Percentiles rank a stretch among this genome's conserved stretches.
Evolutionary conservation across 2,329 filamentous ascomycete genomes (phyloP).

Genomic region (Apiospora koreana): DNA sequence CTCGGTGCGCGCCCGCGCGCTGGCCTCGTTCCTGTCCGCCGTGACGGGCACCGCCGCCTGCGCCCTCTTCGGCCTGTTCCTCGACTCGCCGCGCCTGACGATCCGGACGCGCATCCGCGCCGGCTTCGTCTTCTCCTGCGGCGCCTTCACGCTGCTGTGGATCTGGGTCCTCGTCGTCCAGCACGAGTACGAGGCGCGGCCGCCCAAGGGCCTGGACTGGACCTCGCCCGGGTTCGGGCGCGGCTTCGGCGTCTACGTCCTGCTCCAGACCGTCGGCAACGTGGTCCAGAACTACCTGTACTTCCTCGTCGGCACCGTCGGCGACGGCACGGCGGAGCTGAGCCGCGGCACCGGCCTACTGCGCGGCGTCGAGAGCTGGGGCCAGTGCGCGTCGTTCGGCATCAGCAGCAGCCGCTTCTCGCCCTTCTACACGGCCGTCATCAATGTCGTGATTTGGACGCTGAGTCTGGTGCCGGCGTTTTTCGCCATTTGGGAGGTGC

Average conservation of each 20-base stretch:
- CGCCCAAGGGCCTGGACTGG: constrained; percentile 31
- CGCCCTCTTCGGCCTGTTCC: constrained; percentile 26
- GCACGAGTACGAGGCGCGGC: constrained; percentile 23
- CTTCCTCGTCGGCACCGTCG: constrained; percentile 33
- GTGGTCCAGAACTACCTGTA: constrained; percentile 36
- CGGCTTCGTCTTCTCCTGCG: constrained; percentile 26
- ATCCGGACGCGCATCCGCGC: constrained; percentile 24
- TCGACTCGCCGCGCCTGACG: constrained; percentile 26
- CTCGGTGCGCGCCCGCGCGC: constrained; percentile 21
- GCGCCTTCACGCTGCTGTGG: constrained; percentile 29
- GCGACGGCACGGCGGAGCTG: constrained; percentile 26
- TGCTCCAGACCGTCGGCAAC: constrained; percentile 33
- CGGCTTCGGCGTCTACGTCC: constrained; percentile 34
- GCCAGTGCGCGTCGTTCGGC: constrained; percentile 29
- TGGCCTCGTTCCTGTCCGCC: constrained; percentile 25
- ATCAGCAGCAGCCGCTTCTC: constrained; percentile 27
- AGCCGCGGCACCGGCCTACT: constrained; percentile 27
- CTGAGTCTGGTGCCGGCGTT: neutral
- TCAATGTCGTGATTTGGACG: neutral
- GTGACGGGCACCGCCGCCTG: constrained; percentile 27
- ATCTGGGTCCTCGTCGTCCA: constrained; percentile 32
- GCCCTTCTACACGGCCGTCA: neutral
- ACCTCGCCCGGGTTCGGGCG: constrained; percentile 25
- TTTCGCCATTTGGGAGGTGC: neutral
- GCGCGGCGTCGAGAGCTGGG: constrained; percentile 29